Percentiles rank a stretch among this genome's conserved stretches.
Evolutionary conservation across 2,329 filamentous ascomycete species (phyloP).

Genomic region (Arthrocladium fulminans): DNA sequence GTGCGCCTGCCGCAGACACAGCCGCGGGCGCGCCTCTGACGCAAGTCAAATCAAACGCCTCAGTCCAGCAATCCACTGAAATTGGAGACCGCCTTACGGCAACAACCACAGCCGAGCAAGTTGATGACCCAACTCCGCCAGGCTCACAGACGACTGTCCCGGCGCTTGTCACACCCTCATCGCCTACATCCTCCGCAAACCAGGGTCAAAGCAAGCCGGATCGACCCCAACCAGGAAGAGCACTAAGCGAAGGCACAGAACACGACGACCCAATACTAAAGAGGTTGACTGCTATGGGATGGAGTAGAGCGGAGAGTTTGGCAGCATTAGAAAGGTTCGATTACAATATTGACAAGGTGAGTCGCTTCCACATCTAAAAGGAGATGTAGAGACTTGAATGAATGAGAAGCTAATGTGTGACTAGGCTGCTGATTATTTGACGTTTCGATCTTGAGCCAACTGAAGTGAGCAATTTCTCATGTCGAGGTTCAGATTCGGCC

Average conservation of each 20-base stretch:
- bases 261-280: slow-evolving; percentile 90
- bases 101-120: slow-evolving; percentile 3
- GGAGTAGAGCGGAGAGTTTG: slow-evolving; percentile 62
- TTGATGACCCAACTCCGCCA: background rate
- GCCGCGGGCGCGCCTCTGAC: background rate
- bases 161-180: background rate
- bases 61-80: background rate
- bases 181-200: slow-evolving; percentile 5
- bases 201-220: slow-evolving; percentile 13
- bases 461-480: background rate
- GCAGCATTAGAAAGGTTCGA: slow-evolving; percentile 85
- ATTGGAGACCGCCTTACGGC: slow-evolving; percentile 1
- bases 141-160: background rate
- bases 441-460: slow-evolving; percentile 16
- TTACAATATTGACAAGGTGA: slow-evolving; percentile 89
- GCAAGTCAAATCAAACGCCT: background rate
- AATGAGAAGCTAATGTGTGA: slow-evolving; percentile 2
- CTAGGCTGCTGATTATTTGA: slow-evolving; percentile 27
- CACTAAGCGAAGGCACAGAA: slow-evolving; percentile 62
- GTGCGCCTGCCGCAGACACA: background rate
- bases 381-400: background rate
- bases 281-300: slow-evolving; percentile 83
- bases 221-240: slow-evolving; percentile 34
- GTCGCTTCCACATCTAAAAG: slow-evolving; percentile 31
- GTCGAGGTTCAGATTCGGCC: background rate